A percentile compares a stretch with the other conserved stretches of the same genome.
phyloP scores from a whole-genome alignment of 2,329 filamentous ascomycete genomes.

The Chaetomium sp. region DNA sequence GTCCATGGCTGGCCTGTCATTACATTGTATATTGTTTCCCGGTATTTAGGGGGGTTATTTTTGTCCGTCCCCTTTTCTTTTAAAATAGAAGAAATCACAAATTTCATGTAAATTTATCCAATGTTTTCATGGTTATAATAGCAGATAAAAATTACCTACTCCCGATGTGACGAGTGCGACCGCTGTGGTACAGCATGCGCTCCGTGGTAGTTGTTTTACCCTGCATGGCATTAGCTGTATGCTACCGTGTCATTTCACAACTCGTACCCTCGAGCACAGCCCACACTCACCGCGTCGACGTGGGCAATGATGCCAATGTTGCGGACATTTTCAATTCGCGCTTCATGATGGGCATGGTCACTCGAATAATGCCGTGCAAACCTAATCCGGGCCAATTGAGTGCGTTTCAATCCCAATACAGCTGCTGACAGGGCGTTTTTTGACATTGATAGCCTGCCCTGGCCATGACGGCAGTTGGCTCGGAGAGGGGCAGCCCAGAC shows the following conservation, averaged over 20 bases:
- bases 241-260: neutral
- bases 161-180: constrained; percentile 79
- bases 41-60: neutral
- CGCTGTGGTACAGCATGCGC: constrained; percentile 97
- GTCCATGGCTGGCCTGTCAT: too few species aligned
- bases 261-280: neutral
- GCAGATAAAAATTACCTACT: constrained; percentile 34
- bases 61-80: neutral
- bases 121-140: too few species aligned
- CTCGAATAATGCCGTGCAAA: constrained; percentile 14
- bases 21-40: neutral
- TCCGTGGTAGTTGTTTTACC: constrained; percentile 98
- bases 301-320: constrained; percentile 99
- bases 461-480: constrained; percentile 8
- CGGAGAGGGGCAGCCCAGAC: constrained; percentile 8
- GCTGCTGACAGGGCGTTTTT: neutral
- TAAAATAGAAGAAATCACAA: too few species aligned
- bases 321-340: constrained; percentile 57
- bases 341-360: constrained; percentile 29
- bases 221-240: constrained; percentile 30
- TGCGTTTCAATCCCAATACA: constrained; percentile 13
- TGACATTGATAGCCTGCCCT: neutral
- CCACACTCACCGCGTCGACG: constrained; percentile 69
- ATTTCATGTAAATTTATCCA: too few species aligned
- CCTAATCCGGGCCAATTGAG: constrained; percentile 7